Evolutionary conservation across 768 basidiomycete species (phyloP), one percentile per base, ranked within the genome.

Genomic region (Pilatotrama ljubarskyi): DNA sequence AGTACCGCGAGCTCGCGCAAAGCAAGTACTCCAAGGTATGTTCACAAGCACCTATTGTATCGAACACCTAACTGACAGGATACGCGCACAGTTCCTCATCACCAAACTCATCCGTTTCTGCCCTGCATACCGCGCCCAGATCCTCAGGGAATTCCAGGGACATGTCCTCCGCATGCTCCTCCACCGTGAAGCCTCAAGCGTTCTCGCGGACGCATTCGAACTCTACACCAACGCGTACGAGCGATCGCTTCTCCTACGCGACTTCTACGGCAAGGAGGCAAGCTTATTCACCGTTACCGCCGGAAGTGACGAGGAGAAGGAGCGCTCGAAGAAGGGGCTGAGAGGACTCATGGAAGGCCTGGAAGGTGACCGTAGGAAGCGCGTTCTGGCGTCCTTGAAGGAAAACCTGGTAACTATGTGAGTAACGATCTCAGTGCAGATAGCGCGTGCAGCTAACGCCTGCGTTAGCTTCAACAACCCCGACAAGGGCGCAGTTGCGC

Each of bases 251-350:
- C 78, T 98, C 5, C 76, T 96, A 6, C 84, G 88, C 17, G 92
- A 94, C 61, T 93, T 97, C 63, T 98, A 94, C 64, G 95, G 95
- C 14, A 91, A 90, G 71, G 95, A 98, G 72, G 87, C 86, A 0
- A 77, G 81, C 2, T 74, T 98, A 29, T 93, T 96, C 73, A 58
- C 63, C 11, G 64, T 95, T 70, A 82, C 78, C 0, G 75, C 69
- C 18, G 85, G 84, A 14, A 86, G 82, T 44, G 81, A 79, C 0
- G 82, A 82, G 50, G 85, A 88, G 47, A 87, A 85, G 70, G 88
- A 84, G 62, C 75, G 76, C 14, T 82, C 83, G 5, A 87, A 82
- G 70, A 84, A 82, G 61, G 90, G 91, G 0, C 73, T 96, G 46
- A 76, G 77, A 15, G 90, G 87, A 1, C 75, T 92, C 2, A 72